Conservation (phyloP, 1,139 yeast species). For the Lodderomyces jiufengensis region DNA sequence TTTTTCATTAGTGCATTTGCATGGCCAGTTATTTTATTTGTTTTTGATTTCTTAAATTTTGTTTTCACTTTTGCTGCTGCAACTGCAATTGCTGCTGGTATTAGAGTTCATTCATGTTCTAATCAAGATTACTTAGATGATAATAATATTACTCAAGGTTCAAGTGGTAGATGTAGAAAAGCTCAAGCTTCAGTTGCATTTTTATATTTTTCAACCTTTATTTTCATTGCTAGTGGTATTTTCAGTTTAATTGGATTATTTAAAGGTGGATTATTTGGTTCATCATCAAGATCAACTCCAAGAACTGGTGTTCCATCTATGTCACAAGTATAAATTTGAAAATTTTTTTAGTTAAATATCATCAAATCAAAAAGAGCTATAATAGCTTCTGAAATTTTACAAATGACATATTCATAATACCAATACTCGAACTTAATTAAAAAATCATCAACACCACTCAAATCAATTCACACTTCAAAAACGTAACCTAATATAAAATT, state of each 20-base stretch:
- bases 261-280: slow-evolving; percentile 76
- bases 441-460: too few species aligned
- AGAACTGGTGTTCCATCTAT: slow-evolving; percentile 87
- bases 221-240: slow-evolving; percentile 65
- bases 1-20: slow-evolving; percentile 76
- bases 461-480: too few species aligned
- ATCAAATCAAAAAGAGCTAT: too few species aligned
- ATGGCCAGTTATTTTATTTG: slow-evolving; percentile 75
- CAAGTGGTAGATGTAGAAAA: slow-evolving; percentile 83
- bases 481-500: too few species aligned
- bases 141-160: slow-evolving; percentile 74
- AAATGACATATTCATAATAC: neutral
- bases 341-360: too few species aligned
- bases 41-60: slow-evolving; percentile 80
- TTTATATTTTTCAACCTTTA: slow-evolving; percentile 80
- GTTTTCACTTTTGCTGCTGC: slow-evolving; percentile 94
- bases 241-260: slow-evolving; percentile 57
- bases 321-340: slow-evolving; percentile 61
- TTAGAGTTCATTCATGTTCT: slow-evolving; percentile 80
- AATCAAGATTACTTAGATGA: slow-evolving; percentile 59
- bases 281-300: slow-evolving; percentile 35
- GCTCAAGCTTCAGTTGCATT: slow-evolving; percentile 91
- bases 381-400: neutral
- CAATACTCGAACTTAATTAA: neutral
- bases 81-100: slow-evolving; percentile 87